phyloP scores from a whole-genome alignment of 148 eudicot genomes.

The Dianthus caryophyllus region DNA sequence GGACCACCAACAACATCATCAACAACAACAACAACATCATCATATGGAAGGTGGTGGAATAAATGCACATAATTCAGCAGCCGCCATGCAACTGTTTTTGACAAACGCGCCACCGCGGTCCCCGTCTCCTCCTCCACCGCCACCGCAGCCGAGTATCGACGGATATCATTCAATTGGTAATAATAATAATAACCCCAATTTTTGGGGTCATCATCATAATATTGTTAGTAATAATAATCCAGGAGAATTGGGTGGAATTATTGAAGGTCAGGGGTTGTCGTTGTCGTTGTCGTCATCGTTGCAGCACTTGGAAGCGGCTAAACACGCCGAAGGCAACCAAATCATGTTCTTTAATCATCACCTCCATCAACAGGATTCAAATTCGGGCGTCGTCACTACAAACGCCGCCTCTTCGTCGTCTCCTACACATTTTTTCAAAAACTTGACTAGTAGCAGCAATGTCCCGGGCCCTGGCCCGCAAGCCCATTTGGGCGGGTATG shows the following conservation, averaged over 20 bases:
- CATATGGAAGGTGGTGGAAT: conserved; percentile 37
- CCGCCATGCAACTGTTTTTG: conserved; percentile 85
- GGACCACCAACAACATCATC: conserved; percentile 27
- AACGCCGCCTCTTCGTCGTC: conserved; percentile 10
- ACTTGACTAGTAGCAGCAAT: conserved; percentile 28
- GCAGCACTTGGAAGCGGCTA: conserved; percentile 54
- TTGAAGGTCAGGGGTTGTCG: conserved; percentile 67
- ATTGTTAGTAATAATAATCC: conserved; percentile 19
- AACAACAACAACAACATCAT: too few species aligned
- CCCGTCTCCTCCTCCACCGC: conserved; percentile 29
- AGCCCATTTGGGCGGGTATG: conserved; percentile 22
- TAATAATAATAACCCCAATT: conserved; percentile 24
- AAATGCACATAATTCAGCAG: conserved; percentile 45
- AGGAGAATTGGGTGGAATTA: conserved; percentile 24
- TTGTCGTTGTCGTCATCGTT: conserved; percentile 64
- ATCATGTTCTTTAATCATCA: conserved; percentile 54
- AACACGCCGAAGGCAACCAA: conserved; percentile 43
- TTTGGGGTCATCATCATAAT: conserved; percentile 15
- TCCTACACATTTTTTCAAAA: conserved; percentile 36
- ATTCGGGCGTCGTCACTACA: conserved; percentile 23
- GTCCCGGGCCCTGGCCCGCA: conserved; percentile 16
- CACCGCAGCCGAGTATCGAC: conserved; percentile 10
- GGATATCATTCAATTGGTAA: not conserved
- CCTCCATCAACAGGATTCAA: not conserved
- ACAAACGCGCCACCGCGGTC: conserved; percentile 52